phyloP scores from a whole-genome alignment of 257 asterid species.

The Forsythia suspensa region DNA sequence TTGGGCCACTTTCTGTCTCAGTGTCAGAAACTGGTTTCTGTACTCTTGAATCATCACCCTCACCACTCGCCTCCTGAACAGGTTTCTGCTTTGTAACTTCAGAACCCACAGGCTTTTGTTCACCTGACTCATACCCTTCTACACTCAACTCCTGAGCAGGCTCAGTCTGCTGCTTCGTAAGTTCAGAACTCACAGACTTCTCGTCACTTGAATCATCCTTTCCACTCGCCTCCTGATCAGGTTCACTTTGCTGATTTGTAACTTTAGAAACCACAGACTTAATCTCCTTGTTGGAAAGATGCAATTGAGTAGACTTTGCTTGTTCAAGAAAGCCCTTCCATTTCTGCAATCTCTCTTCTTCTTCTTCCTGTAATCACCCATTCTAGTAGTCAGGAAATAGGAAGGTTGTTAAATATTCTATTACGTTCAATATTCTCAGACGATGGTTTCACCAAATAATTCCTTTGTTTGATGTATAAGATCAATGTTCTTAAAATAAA shows the following conservation, averaged over 20 bases:
- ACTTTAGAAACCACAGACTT: constrained; percentile 37
- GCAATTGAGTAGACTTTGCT: constrained; percentile 33
- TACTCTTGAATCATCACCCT: constrained; percentile 35
- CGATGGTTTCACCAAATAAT: neutral
- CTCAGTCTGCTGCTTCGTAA: constrained; percentile 23
- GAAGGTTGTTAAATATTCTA: neutral
- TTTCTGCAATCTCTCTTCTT: constrained; percentile 73
- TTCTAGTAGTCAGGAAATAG: neutral
- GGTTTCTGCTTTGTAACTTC: constrained; percentile 34
- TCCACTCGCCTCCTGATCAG: constrained; percentile 24
- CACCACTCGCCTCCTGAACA: constrained; percentile 37
- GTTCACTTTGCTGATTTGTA: constrained; percentile 27
- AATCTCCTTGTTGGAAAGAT: constrained; percentile 31
- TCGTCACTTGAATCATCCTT: constrained; percentile 12
- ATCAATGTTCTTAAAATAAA: neutral
- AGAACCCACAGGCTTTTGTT: constrained; percentile 26
- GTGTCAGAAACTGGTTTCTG: constrained; percentile 32
- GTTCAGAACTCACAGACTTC: neutral
- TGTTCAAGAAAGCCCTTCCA: constrained; percentile 79
- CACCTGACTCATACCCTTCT: constrained; percentile 33
- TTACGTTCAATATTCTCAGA: neutral
- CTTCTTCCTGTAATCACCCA: constrained; percentile 69
- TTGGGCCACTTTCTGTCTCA: constrained; percentile 29
- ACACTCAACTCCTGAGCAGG: constrained; percentile 15
- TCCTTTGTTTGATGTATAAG: neutral